These are phyloP conservation scores for Rhodomyrtus psidioides DNA, from an alignment of 441 rosid species.

Conservation along the genomic window DNA sequence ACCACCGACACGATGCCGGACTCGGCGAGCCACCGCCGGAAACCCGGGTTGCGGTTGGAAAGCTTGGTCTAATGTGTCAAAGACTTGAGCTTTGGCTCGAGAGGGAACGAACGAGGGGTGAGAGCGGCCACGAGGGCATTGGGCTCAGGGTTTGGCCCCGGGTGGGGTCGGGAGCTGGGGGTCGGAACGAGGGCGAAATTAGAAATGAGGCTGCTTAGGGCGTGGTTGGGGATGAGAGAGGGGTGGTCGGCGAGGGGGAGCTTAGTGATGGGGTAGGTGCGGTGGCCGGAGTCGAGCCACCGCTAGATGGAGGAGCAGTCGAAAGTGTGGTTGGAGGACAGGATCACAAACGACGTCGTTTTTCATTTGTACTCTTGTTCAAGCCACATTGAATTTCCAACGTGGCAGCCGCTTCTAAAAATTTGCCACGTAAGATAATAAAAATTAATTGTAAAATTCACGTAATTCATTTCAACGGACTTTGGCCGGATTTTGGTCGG, in stretches of 20 bases:
- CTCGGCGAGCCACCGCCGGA: constrained; percentile 59
- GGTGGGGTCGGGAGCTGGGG: background rate
- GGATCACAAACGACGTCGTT: too few species aligned
- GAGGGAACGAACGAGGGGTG: constrained; percentile 35
- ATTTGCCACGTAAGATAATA: too few species aligned
- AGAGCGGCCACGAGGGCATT: constrained; percentile 47
- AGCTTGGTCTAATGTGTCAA: constrained; percentile 42
- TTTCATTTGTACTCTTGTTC: too few species aligned
- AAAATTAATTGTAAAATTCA: too few species aligned
- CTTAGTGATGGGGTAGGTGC: too few species aligned
- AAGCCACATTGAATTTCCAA: too few species aligned
- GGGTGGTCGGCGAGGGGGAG: constrained; percentile 13
- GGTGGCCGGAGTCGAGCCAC: too few species aligned
- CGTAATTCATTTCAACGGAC: too few species aligned
- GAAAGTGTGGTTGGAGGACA: too few species aligned
- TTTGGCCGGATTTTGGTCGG: too few species aligned
- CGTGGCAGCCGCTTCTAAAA: too few species aligned
- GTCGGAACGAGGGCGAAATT: constrained; percentile 29
- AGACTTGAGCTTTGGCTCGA: constrained; percentile 42
- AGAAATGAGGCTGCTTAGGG: constrained; percentile 77
- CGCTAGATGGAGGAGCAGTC: too few species aligned
- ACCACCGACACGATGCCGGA: constrained; percentile 69
- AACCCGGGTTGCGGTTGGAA: constrained; percentile 53
- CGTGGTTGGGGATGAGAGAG: constrained; percentile 76
- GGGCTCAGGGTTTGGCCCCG: constrained; percentile 7